Base-by-base conservation (phyloP, 192 early-diverging fungal species). In the Cladochytrium replicatum region DNA sequence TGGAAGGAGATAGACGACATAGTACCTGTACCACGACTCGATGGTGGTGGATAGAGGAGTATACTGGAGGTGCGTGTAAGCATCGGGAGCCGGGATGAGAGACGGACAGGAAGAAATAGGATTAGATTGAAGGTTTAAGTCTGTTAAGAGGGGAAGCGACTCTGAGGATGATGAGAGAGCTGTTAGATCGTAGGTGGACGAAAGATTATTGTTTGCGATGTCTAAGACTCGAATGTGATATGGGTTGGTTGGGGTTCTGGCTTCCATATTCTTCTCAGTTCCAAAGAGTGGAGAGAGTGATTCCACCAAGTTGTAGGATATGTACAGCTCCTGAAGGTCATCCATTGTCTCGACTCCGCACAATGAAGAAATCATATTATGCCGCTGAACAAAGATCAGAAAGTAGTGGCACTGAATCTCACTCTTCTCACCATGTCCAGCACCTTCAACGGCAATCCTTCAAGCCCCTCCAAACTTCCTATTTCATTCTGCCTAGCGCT, bases 401-500 rank as follows among this genome's bases (percentile, higher is more conserved):
- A 19, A 62, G 34, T 9, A 42, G 2, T 21, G 24, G 17, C 13
- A 37, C 13, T 37, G 34, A 17, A 37, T 13, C 13, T 37, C 17
- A 13, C 17, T 37, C 17, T 13, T 30, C 54, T 43, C 62, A 78
- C 76, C 41, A 75, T 26, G 57, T 77, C 63, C 44, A 80, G 43
- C 28, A 42, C 60, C 41, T 67, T 65, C 1, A 77, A 44, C 11
- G 72, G 72, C 21, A 74, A 40, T 8, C 54, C 49, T 0, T 68
- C 55, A 30, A 79, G 43, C 15, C 63, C 61, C 21, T 61, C 50
- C 19, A 79, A 65, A 8, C 43, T 26, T 4, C 43, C 26, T 46
- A 80, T 63, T 6, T 46, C 43, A 41, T 79, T 79, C 37, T 57
- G 57, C 3, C 49, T 45, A 13, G 72, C 29, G 11, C 64, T 68